A percentile compares a stretch with the other conserved stretches of the same genome.
Conservation (phyloP, 139 green algal genomes). For the Micractinium sp. region DNA sequence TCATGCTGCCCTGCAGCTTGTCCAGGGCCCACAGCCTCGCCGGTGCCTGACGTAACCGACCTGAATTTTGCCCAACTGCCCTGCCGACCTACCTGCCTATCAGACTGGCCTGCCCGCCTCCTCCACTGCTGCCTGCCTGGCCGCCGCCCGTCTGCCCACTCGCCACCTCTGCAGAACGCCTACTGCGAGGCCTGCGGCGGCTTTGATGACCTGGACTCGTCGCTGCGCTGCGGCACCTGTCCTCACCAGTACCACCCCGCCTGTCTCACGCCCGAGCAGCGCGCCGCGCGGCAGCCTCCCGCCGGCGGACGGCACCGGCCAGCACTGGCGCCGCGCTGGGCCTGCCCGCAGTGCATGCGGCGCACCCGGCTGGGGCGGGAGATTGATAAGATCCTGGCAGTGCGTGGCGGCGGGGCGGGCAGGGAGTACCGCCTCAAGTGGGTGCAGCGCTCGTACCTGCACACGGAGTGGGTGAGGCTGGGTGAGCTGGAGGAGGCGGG, state of each 20-base stretch:
- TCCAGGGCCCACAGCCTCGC: too few species aligned
- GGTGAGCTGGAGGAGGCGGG: conserved; percentile 14
- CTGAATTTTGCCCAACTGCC: too few species aligned
- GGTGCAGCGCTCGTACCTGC: background rate
- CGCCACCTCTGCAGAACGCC: conserved; percentile 1
- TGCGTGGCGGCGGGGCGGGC: conserved; percentile 5
- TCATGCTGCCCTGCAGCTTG: too few species aligned
- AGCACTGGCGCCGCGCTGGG: background rate
- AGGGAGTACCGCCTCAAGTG: conserved; percentile 17
- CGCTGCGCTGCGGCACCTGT: background rate
- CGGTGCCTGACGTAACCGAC: too few species aligned
- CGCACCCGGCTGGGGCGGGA: background rate
- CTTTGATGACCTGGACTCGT: background rate
- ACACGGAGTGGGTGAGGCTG: conserved; percentile 14
- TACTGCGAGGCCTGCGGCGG: conserved; percentile 26
- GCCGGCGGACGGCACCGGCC: background rate
- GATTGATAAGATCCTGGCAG: background rate
- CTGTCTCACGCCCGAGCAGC: conserved; percentile 4
- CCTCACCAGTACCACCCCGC: conserved; percentile 13
- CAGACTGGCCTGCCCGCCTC: too few species aligned
- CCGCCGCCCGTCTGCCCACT: background rate
- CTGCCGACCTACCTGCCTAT: too few species aligned
- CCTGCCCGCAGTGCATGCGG: conserved; percentile 12
- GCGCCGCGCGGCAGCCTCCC: background rate
- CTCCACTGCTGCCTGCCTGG: too few species aligned